Base-by-base conservation (phyloP, 768 basidiomycete species). In the Psilocybe azurescens region DNA sequence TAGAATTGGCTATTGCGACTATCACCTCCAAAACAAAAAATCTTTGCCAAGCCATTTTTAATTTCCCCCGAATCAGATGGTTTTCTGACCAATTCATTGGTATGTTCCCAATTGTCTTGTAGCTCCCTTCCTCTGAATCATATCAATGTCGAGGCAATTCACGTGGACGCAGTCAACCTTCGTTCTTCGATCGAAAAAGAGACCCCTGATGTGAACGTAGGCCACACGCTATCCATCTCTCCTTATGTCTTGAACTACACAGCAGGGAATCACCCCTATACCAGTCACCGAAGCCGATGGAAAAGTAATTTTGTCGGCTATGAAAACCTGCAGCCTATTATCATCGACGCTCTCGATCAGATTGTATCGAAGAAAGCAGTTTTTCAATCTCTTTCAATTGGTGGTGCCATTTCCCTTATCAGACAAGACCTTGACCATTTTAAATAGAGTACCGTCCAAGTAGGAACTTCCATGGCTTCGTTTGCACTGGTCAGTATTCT, bases 21-120 rank as follows among this genome's bases (percentile, higher is more conserved):
- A 73, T 79, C 52, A 54, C 70, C 2, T 60, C 70, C 13, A 67
- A 69, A 47, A 64, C 75, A 4, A 73, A 68, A 9, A 63, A 64
- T 24, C 70, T 79, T 13, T 69, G 77, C 56, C 67, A 56, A 24
- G 61, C 68, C 3, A 74, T 81, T 57, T 65, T 69, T n/a, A 69
- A 68, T 7, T 76, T 74, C 72, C 72, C 72, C 77, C 3, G 29
- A 53, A 18, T 63, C 64, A 10, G 74, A 70, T 1, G 67, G 66
- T 53, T 68, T 60, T 33, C 48, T 78, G 1, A 8, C 53, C 32
- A 32, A 46, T 10, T 76, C 74, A 39, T 61, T 75, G 54, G 75
- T 78, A 51, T 10, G 71, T 44, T 44, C 33, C 5, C 41, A 58
- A 20, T 1, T 32, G 16, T 6, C 48, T 33, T 5, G 3, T 14